Percentiles rank a stretch among this genome's conserved stretches.
phyloP scores from a whole-genome alignment of 2,329 filamentous ascomycete species.

The Hymenoscyphus scutula region DNA sequence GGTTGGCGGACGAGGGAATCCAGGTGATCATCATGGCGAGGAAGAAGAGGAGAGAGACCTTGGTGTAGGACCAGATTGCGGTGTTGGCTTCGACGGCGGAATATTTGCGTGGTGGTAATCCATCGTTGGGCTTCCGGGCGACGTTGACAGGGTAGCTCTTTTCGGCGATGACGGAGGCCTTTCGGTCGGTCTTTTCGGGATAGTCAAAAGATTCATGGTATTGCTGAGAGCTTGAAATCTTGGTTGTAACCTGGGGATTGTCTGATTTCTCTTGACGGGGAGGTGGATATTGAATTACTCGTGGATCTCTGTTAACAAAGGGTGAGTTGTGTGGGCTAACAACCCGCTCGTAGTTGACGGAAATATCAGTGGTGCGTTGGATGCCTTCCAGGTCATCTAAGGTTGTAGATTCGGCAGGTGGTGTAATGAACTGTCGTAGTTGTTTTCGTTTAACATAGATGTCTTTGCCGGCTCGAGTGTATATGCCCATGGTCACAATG shows the following conservation, averaged over 20 bases:
- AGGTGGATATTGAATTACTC: neutral
- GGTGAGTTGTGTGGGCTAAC: too few species aligned
- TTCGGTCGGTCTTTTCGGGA: constrained; percentile 3
- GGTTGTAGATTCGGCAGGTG: constrained; percentile 33
- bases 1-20: constrained; percentile 75
- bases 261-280: neutral
- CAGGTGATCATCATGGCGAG: constrained; percentile 69
- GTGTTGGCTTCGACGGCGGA: constrained; percentile 45
- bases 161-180: neutral
- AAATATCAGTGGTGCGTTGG: constrained; percentile 63
- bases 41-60: constrained; percentile 70
- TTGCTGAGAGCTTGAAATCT: neutral
- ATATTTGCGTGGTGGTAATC: constrained; percentile 10
- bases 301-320: neutral
- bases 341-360: constrained; percentile 46
- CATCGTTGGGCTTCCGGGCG: neutral
- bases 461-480: constrained; percentile 61
- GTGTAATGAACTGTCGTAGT: constrained; percentile 52
- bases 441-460: constrained; percentile 67
- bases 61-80: constrained; percentile 67
- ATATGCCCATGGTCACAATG: constrained; percentile 60
- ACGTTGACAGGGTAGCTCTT: neutral
- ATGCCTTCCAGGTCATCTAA: constrained; percentile 26
- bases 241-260: neutral
- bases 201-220: neutral